Percentiles rank a stretch among this genome's conserved stretches.
phyloP scores from a whole-genome alignment of 345 rosid species.

The Pistacia vera region DNA sequence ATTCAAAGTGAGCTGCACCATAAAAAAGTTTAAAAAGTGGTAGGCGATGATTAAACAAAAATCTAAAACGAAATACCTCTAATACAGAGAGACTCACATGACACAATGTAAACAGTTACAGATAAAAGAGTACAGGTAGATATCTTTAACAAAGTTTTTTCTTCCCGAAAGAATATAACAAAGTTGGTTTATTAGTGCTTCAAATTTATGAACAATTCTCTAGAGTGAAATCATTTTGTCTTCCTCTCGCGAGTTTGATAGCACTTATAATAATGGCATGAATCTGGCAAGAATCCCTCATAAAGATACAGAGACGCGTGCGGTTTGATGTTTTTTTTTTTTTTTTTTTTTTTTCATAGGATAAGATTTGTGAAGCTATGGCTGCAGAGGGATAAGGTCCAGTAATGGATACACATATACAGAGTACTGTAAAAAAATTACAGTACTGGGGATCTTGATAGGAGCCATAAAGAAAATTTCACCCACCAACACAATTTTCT shows the following conservation, averaged over 20 bases:
- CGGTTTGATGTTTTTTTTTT: no score
- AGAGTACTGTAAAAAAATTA: conserved; percentile 15
- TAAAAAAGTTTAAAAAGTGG: neutral
- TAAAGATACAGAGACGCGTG: neutral
- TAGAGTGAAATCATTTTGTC: conserved; percentile 10
- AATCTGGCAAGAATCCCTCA: conserved; percentile 19
- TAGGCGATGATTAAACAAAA: neutral
- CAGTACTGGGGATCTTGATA: conserved; percentile 9
- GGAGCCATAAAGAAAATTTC: conserved; percentile 7
- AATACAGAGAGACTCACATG: no score
- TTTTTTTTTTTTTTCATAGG: neutral
- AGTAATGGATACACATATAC: conserved; percentile 21
- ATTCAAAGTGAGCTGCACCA: neutral
- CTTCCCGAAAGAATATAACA: neutral
- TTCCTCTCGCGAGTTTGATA: neutral
- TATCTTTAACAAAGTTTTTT: neutral
- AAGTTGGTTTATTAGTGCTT: conserved; percentile 29
- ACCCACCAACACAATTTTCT: conserved; percentile 18
- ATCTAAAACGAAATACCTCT: neutral
- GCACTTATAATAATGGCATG: neutral
- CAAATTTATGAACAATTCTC: conserved; percentile 41
- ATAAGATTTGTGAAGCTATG: neutral
- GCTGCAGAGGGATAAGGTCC: conserved; percentile 5
- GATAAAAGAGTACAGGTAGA: neutral
- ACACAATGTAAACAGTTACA: neutral